A percentile compares a stretch with the other conserved stretches of the same genome.
Evolutionary conservation across 768 basidiomycete genomes (phyloP).

Genomic region (Tricholoma sp.): DNA sequence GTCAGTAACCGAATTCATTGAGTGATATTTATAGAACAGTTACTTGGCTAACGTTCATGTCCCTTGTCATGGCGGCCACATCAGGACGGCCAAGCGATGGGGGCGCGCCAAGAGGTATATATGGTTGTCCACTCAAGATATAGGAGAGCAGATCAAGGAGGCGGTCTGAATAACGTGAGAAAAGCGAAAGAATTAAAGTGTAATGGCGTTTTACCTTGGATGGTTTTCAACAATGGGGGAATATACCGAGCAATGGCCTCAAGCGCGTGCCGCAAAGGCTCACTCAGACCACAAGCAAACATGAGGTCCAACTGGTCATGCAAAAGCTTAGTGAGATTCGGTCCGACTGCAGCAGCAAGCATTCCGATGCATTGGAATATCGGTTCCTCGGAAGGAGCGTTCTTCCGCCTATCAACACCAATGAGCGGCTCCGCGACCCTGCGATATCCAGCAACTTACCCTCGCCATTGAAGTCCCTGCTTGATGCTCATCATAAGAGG

Average conservation of each 20-base stretch:
- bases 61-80: constrained; percentile 40
- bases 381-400: constrained; percentile 88
- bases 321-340: constrained; percentile 89
- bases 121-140: constrained; percentile 78
- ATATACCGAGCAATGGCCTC: constrained; percentile 82
- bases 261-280: constrained; percentile 80
- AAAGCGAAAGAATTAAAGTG: not conserved
- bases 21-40: not conserved
- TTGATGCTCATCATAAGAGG: constrained; percentile 88
- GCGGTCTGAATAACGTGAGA: constrained; percentile 53
- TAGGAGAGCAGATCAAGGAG: constrained; percentile 79
- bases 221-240: constrained; percentile 82
- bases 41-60: constrained; percentile 48
- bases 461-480: constrained; percentile 78
- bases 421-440: not conserved
- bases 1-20: constrained; percentile 3
- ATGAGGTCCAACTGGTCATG: constrained; percentile 97
- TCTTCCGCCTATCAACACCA: constrained; percentile 59
- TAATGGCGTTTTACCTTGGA: constrained; percentile 61
- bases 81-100: constrained; percentile 61
- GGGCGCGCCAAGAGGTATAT: constrained; percentile 77
- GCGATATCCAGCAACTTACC: constrained; percentile 40
- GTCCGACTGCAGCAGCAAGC: constrained; percentile 92
- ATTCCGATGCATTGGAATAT: constrained; percentile 98
- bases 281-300: constrained; percentile 91